A percentile compares a stretch with the other conserved stretches of the same genome.
These are phyloP conservation scores for Suillus lakei DNA, from an alignment of 768 basidiomycete species.

Conservation along the genomic window DNA sequence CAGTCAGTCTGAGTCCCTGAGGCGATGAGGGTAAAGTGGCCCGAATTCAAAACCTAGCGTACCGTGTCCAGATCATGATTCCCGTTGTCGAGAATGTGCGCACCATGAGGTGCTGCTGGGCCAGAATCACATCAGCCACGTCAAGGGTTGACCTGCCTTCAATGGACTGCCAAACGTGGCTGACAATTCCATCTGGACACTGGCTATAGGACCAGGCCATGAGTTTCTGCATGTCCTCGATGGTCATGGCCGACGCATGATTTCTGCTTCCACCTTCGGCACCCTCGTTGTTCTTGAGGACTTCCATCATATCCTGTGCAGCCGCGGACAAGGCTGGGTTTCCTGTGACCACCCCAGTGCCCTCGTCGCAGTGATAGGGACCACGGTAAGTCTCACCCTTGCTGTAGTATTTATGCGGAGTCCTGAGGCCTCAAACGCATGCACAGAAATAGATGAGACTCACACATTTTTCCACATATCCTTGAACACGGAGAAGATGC, in stretches of 20 bases:
- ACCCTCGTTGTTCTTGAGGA: constrained; percentile 23
- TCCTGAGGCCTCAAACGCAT: no score
- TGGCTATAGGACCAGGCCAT: constrained; percentile 33
- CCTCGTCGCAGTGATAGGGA: constrained; percentile 26
- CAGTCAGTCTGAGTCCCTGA: constrained; percentile 10
- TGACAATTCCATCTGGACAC: constrained; percentile 15
- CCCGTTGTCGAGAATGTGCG: not conserved
- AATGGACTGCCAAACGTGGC: not conserved
- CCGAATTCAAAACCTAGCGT: no score
- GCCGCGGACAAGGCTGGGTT: constrained; percentile 31
- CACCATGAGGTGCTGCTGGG: not conserved
- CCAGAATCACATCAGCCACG: not conserved
- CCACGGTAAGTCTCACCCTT: constrained; percentile 29
- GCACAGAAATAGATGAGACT: no score
- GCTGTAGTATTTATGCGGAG: not conserved
- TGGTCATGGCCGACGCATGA: constrained; percentile 27
- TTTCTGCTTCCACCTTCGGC: constrained; percentile 18
- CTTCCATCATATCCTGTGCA: constrained; percentile 28
- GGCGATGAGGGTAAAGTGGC: not conserved
- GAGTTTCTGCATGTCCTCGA: constrained; percentile 33
- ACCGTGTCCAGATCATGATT: not conserved
- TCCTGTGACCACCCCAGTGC: constrained; percentile 27
- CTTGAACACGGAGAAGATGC: constrained; percentile 22
- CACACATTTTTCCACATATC: no score
- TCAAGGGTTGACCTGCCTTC: not conserved